Conservation (phyloP, 1,284 basidiomycete species). For the Mycena sp. region DNA sequence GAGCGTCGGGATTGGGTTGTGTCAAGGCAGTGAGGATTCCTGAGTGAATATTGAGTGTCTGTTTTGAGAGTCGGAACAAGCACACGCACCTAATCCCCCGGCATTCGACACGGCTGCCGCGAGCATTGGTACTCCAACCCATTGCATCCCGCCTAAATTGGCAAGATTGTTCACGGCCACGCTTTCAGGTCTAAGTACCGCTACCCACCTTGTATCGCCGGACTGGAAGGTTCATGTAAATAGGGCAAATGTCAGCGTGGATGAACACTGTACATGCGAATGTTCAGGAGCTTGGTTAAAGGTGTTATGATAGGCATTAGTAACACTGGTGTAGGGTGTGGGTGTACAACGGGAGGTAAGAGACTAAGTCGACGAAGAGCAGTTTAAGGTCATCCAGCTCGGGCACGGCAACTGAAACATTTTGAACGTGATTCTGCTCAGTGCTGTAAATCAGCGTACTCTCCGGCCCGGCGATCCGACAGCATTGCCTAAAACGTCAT, state of each 20-base stretch:
- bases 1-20: constrained; percentile 86
- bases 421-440: too few relatives aligned
- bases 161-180: constrained; percentile 62
- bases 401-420: too few relatives aligned
- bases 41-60: constrained; percentile 35
- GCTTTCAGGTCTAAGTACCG: neutral
- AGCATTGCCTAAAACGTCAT: too few relatives aligned
- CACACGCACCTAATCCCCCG: constrained; percentile 77
- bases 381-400: too few relatives aligned
- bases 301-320: constrained; percentile 55
- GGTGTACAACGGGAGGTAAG: too few relatives aligned
- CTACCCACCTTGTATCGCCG: constrained; percentile 7
- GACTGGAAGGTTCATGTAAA: neutral
- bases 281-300: constrained; percentile 62
- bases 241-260: neutral
- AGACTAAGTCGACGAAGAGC: too few relatives aligned
- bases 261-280: constrained; percentile 57
- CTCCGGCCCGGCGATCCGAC: too few relatives aligned
- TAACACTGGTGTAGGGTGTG: constrained; percentile 10
- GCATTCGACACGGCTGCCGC: constrained; percentile 88
- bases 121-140: constrained; percentile 82
- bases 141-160: constrained; percentile 84
- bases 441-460: too few relatives aligned
- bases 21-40: constrained; percentile 89
- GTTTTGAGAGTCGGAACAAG: neutral